Evolutionary conservation across 176 grass and related monocot genomes (phyloP), one percentile per base, ranked within the genome.

Genomic region (Leersia perrieri): DNA sequence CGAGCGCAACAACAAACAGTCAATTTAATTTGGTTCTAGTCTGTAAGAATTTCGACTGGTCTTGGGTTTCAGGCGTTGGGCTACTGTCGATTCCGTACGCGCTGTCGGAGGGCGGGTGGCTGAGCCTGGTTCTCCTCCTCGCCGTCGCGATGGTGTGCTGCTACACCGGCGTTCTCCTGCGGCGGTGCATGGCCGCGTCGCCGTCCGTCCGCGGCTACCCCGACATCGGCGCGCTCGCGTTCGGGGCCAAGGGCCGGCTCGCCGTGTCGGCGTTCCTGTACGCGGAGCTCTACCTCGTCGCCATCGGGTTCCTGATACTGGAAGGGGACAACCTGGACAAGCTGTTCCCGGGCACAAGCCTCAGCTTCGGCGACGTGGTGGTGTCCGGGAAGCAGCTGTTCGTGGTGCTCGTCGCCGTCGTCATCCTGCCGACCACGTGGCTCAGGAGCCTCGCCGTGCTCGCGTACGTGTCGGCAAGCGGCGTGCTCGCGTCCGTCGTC

Each of bases 221-320:
- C 0, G 87, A 94, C 82, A 90, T 97, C 39, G 89, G 94, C 62
- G 75, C 77, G 5, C 84, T 80, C 20, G 89, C 94, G 16, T 94
- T 97, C 83, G 89, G 94, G 1, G 23, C 28, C 40, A 70, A 9
- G 1, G 91, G 94, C 40, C 88, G 87, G 71, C 8, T 97, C 51
- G 83, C 70, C 35, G 88, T 91, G 45, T 97, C 94, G 0, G 49
- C 82, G 25, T 90, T 85, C 78, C 87, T 94, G 74, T 97, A 97
- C 89, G 78, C 90, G 16, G 94, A 94, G 85, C 91, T 97, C 82
- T 97, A 94, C 86, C 81, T 97, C 62, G 91, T 97, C 12, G 87
- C 94, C 33, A 58, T 88, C 44, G 94, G 91, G 3, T 97, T 97
- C 80, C 65, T 97, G n/a, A 97, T 97, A 62, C 80, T 97, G 14